Base-by-base conservation (phyloP, 176 grass and related monocot genomes). In the Bolboschoenus planiculmis region DNA sequence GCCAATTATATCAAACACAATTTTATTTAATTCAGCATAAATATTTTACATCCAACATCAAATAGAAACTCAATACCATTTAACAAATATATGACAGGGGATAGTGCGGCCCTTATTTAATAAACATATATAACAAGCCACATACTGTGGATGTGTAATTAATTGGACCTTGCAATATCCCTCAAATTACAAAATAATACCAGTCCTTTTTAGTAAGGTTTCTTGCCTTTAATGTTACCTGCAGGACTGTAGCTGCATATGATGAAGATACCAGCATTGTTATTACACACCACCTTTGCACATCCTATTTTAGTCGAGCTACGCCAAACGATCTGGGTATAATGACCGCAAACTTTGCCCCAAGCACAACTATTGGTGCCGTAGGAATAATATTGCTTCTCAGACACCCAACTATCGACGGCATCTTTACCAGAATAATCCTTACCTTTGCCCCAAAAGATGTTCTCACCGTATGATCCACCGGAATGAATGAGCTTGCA, bases 321-420 rank as follows among this genome's bases (percentile, higher is more conserved):
- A 13, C 78, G 78, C 85, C 85, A 87, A n/a, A 87, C 85, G 5
- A 86, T 43, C 58, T 86, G 84, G 0, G 83, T 84, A 23, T 84
- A 77, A 23, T 84, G 83, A 1, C 74, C 84, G 43, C 84, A 85
- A 2, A 75, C 51, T 31, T 75, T 21, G n/a, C 78, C 64, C 4
- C 37, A 0, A 2, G 64, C 64, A 56, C 78, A 87, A 4, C 0
- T 51, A 43, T 87, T 87, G 64, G 16, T 82, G 24, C 4, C n/a
- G 50, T 82, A 82, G 26, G 73, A 1, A 21, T 75, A 87, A 35
- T 81, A 61, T 7, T 75, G 63, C 40, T 82, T 60, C 85, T 87
- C 79, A 13, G 26, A 7, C 33, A 83, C 85, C 79, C 79, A 83
- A 18, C 23, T 0, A 4, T 36, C 53, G 23, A 87, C 78, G 0